Base-by-base conservation (phyloP, 306 rosid genomes). In the Hylodesmum podocarpum region DNA sequence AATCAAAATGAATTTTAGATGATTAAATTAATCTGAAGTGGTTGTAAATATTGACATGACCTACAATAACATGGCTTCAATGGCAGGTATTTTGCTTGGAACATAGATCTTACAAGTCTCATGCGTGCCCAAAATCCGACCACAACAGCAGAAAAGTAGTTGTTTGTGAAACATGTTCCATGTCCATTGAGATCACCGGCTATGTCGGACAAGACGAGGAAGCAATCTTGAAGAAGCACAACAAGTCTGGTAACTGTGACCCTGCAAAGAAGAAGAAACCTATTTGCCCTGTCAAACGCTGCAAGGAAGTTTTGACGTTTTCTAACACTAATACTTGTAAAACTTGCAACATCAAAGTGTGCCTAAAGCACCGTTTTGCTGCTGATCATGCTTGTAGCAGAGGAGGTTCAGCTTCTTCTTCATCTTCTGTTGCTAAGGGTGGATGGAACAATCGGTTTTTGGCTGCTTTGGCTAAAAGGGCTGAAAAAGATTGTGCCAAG, bases 301-400 rank as follows among this genome's bases (percentile, higher is more conserved):
- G 97, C 86, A 91, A 84, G 86, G 89, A 86, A 72, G 47, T 84
- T 53, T 47, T 95, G 72, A 90, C 99, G 0, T 95, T 95, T 78
- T 90, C 99, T 0, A 95, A 92, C 62, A 47, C 85, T 4, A 86
- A 88, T 55, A 81, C 81, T 0, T 92, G 99, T 81, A 92, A 92
- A 72, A 87, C 84, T 16, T 95, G 99, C 80, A 79, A 82, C 7
- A 1, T 85, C 24, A 95, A 88, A 80, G 92, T 95, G 47, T 92
- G 97, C 70, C 91, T 95, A 78, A 89, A 80, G 79, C 99, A 92
- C 68, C 91, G 97, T 3, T 92, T 95, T 59, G 86, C 97, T 18
- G 94, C 90, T 3, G 97, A 92, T 28, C 99, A 95, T 59, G 82
- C 79, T 25, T 95, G 97, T 75, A 12, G 59, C 8, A 57, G 50